These are phyloP conservation scores for Peniophora sp. DNA, from an alignment of 1,284 basidiomycete species.

Conservation along the genomic window DNA sequence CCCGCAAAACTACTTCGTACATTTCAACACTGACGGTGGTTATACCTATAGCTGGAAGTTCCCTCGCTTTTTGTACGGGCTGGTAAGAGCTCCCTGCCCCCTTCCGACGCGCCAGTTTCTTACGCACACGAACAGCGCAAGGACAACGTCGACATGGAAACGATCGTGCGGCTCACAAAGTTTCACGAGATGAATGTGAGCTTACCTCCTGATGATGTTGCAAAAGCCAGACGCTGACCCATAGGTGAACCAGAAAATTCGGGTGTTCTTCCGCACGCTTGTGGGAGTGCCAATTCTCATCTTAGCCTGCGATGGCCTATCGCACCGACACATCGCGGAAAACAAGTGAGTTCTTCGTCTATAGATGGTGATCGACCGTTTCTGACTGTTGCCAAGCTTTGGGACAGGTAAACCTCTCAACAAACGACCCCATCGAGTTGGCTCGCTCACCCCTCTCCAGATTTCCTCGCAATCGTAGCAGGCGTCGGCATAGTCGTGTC, in stretches of 20 bases:
- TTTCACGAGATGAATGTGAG: conserved; percentile 74
- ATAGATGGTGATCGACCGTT: too few species aligned
- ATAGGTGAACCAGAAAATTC: conserved; percentile 58
- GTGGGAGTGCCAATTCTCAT: conserved; percentile 57
- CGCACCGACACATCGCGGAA: conserved; percentile 38
- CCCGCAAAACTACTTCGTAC: not conserved
- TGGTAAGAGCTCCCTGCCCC: conserved; percentile 41
- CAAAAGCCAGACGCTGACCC: not conserved
- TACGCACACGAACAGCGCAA: conserved; percentile 27
- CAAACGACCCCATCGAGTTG: too few species aligned
- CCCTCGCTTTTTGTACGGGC: conserved; percentile 49
- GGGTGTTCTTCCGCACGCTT: conserved; percentile 61
- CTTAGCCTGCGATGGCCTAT: conserved; percentile 59
- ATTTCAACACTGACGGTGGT: not conserved
- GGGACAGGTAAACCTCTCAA: too few species aligned
- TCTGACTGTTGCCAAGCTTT: too few species aligned
- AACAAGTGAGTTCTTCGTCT: not conserved
- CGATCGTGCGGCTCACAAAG: conserved; percentile 62
- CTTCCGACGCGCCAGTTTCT: not conserved
- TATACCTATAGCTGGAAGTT: conserved; percentile 42
- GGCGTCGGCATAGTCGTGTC: conserved; percentile 57
- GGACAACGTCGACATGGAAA: conserved; percentile 54
- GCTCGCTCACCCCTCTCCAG: too few species aligned
- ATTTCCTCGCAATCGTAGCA: conserved; percentile 50
- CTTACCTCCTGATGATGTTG: conserved; percentile 5